Evolutionary conservation across 1,284 basidiomycete species (phyloP).

Genomic region (Trametes polyzona): DNA sequence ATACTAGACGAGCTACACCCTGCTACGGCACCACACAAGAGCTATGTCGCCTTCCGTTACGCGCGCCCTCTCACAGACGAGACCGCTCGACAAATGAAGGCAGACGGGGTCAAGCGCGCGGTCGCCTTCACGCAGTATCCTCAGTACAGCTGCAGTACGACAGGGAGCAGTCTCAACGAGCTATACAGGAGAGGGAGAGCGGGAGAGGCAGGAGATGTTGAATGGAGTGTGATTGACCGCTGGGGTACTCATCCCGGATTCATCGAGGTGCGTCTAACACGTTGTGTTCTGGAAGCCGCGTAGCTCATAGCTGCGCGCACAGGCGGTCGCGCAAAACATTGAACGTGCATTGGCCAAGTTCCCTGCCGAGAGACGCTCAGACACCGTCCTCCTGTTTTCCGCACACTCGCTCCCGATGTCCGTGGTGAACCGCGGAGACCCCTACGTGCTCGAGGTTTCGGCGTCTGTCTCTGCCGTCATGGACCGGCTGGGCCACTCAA

Average conservation of each 20-base stretch:
- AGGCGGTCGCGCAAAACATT: constrained; percentile 93
- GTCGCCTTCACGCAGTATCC: constrained; percentile 99
- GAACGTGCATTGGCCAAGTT: constrained; percentile 85
- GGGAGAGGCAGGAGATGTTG: constrained; percentile 63
- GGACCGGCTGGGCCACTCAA: constrained; percentile 77
- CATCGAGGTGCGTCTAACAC: constrained; percentile 70
- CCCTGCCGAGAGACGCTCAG: constrained; percentile 67
- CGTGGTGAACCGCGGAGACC: constrained; percentile 97
- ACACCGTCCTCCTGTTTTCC: constrained; percentile 91
- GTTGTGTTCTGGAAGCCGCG: not conserved
- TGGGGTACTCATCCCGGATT: constrained; percentile 97
- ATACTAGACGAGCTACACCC: constrained; percentile 95
- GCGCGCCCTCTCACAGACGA: constrained; percentile 89
- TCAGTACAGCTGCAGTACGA: constrained; percentile 98
- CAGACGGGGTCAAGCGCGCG: constrained; percentile 90
- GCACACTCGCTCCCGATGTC: constrained; percentile 98
- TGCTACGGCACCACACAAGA: constrained; percentile 92
- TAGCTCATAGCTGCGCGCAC: not conserved
- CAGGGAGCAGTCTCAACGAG: constrained; percentile 96
- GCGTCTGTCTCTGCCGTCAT: constrained; percentile 92
- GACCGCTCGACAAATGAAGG: constrained; percentile 83
- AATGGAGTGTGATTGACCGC: constrained; percentile 98
- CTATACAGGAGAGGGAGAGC: constrained; percentile 71
- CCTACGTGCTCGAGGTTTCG: constrained; percentile 95
- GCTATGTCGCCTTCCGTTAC: constrained; percentile 95